Evolutionary conservation across 163 green algal species (phyloP), one percentile per base, ranked within the genome.

Genomic region (Scenedesmus sp.): DNA sequence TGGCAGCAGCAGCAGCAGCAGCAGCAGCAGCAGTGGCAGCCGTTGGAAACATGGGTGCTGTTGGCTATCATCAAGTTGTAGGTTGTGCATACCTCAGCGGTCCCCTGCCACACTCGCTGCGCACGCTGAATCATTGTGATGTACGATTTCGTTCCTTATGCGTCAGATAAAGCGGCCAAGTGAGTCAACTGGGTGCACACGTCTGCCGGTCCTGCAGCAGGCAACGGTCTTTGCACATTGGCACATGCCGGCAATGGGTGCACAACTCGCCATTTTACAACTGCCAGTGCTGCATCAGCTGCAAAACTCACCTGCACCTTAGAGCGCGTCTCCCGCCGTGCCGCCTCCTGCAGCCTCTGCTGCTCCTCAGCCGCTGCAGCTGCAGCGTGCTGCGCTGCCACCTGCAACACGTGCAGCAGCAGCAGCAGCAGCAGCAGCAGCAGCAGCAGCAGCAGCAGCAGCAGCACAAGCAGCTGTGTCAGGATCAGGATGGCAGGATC

Each of bases 351-450:
- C 77, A n/a, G 76, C 88, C 77, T 59, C 74, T 59, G 60, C 60
- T 85, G 56, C 59, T 88, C 88, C 23, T 92, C 88, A 3, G 34
- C 62, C 23, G 88, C 88, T 66, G 79, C 88, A 4, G 57, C 77
- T n/a, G 26, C 88, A 16, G 57, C 77, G 7, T 62, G 23, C 52
- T 52, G 26, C 54, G 88, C 88, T 18, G 88, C 88, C 26, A 92
- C 70, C 70, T 79, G 70, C 70, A 52, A 18, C 15, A 18, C 15
- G 66, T 26, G n/a, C n/a, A n/a, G n/a, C n/a, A n/a, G n/a, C n/a
- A n/a, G 66, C 1, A 4, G 20, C 70, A 79, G 3, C 13, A 76
- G 66, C 66, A 8, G 2, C n/a, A 34, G 16, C 3, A 18, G 6
- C 66, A 26, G 15, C 16, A 70, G 9, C 62, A 3, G 2, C 9